These are phyloP conservation scores for Arachnopeziza araneosa DNA, from an alignment of 2,329 filamentous ascomycete genomes.

Conservation along the genomic window DNA sequence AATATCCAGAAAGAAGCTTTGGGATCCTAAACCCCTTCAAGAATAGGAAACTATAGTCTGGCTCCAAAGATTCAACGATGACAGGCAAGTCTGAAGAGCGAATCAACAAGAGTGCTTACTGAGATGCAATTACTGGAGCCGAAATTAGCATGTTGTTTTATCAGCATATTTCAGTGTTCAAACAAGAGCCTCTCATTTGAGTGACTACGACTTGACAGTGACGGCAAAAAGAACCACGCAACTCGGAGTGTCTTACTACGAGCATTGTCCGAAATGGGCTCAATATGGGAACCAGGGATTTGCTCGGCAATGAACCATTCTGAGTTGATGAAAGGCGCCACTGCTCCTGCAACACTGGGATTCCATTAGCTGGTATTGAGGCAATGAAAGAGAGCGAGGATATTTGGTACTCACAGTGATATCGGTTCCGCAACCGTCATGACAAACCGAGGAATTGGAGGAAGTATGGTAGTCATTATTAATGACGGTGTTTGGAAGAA, in stretches of 20 bases:
- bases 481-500: neutral
- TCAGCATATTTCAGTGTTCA: neutral
- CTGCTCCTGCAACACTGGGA: constrained; percentile 52
- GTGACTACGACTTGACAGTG: constrained; percentile 28
- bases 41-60: neutral
- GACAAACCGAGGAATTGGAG: constrained; percentile 56
- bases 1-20: neutral
- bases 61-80: neutral
- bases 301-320: constrained; percentile 61
- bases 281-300: constrained; percentile 37
- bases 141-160: constrained; percentile 34
- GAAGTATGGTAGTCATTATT: constrained; percentile 56
- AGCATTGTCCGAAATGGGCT: constrained; percentile 33
- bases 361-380: constrained; percentile 6
- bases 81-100: neutral
- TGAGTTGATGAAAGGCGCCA: constrained; percentile 49
- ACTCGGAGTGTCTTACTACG: neutral
- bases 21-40: neutral
- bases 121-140: constrained; percentile 28
- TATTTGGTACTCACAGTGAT: constrained; percentile 12
- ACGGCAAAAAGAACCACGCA: neutral
- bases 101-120: neutral
- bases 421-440: constrained; percentile 63
- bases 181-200: too few species aligned
- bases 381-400: neutral